Evolutionary conservation across 225 moss, liverwort and hornwort genomes (phyloP).

Genomic region (Physcomitrellopsis africana): DNA sequence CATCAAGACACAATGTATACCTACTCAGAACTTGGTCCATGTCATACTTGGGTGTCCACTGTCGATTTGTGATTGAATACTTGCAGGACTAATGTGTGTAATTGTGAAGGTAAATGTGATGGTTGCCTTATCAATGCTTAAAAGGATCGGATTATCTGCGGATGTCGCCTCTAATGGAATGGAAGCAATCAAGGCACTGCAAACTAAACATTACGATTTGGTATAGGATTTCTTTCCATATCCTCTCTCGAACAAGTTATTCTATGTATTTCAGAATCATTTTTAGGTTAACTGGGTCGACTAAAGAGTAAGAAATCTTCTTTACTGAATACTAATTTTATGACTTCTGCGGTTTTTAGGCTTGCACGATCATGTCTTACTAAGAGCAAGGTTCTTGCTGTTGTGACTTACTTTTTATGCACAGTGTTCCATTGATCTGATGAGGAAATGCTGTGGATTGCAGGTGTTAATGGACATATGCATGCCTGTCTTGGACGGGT

Average conservation of each 20-base stretch:
- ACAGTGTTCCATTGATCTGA: background rate
- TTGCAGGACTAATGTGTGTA: constrained; percentile 15
- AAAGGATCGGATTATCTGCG: constrained; percentile 59
- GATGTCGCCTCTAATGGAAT: constrained; percentile 65
- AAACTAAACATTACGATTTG: constrained; percentile 58
- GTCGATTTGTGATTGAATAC: constrained; percentile 14
- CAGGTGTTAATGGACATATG: constrained; percentile 73
- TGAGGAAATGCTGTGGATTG: background rate
- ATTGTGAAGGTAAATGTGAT: constrained; percentile 63
- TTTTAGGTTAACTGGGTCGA: too few relatives aligned
- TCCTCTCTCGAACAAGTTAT: background rate
- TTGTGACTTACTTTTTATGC: constrained; percentile 8
- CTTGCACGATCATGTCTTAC: too few relatives aligned
- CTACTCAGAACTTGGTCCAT: background rate
- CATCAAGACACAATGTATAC: background rate
- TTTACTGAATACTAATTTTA: too few relatives aligned
- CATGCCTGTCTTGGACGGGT: constrained; percentile 71
- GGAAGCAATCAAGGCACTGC: constrained; percentile 61
- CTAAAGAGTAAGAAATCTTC: too few relatives aligned
- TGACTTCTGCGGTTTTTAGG: too few relatives aligned
- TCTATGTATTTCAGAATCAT: too few relatives aligned
- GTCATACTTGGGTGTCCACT: background rate
- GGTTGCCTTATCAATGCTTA: constrained; percentile 67
- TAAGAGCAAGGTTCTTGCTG: too few relatives aligned
- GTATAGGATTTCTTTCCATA: constrained; percentile 17